phyloP scores from a whole-genome alignment of 2,329 filamentous ascomycete species.

The Arthroderma sp. region DNA sequence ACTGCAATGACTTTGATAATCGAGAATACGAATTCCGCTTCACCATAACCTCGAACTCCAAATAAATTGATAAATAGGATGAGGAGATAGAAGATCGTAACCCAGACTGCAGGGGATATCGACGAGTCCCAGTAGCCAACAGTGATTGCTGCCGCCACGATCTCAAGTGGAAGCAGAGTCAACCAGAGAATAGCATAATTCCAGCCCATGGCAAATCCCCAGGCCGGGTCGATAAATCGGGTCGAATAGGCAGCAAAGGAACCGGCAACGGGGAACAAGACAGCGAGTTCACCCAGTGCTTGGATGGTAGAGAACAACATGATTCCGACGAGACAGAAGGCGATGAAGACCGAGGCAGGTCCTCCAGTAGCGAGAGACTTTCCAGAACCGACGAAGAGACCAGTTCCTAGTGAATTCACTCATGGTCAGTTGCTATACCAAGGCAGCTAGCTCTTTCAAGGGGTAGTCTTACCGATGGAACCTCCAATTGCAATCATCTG shows the following conservation, averaged over 20 bases:
- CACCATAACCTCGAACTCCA: conserved; percentile 77
- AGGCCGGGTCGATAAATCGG: conserved; percentile 81
- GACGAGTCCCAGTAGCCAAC: conserved; percentile 63
- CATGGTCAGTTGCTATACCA: neutral
- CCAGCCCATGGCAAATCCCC: conserved; percentile 94
- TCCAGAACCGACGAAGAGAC: conserved; percentile 76
- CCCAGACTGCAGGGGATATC: conserved; percentile 60
- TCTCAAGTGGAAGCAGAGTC: conserved; percentile 67
- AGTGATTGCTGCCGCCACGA: conserved; percentile 75
- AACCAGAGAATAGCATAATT: conserved; percentile 89
- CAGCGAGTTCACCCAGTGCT: conserved; percentile 80
- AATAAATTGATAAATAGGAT: conserved; percentile 78
- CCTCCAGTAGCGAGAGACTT: conserved; percentile 57
- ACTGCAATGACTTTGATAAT: conserved; percentile 76
- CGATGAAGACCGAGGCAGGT: conserved; percentile 63
- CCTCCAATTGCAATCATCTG: conserved; percentile 14
- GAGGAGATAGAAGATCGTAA: conserved; percentile 63
- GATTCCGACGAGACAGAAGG: conserved; percentile 63
- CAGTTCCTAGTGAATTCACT: conserved; percentile 41
- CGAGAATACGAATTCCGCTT: conserved; percentile 78
- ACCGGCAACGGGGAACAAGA: conserved; percentile 78
- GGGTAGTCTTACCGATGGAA: conserved; percentile 7
- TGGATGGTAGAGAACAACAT: conserved; percentile 92
- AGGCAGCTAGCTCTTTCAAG: neutral
- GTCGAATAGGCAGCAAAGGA: conserved; percentile 89